Evolutionary conservation across 306 rosid species (phyloP).

Genomic region (Dryas octopetala): DNA sequence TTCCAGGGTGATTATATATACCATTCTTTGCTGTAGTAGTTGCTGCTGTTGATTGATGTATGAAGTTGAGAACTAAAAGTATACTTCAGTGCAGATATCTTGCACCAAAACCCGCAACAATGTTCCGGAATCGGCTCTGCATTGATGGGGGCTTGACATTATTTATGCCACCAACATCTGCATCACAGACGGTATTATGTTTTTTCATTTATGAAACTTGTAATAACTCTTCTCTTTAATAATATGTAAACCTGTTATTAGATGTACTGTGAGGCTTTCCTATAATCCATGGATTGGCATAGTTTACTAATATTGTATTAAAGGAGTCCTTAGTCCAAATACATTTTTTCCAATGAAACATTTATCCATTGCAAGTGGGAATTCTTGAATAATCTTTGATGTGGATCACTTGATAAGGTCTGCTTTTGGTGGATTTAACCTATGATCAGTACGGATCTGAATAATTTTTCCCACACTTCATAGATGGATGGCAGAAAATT

Average conservation of each 20-base stretch:
- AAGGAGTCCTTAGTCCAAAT: not conserved
- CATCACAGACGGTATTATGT: conserved; percentile 68
- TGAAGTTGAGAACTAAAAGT: conserved; percentile 6
- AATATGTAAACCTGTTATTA: conserved; percentile 5
- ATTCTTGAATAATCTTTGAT: too few species aligned
- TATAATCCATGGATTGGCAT: not conserved
- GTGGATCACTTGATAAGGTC: too few species aligned
- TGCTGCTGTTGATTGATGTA: conserved; percentile 17
- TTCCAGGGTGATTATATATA: conserved; percentile 78
- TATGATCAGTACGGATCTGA: not conserved
- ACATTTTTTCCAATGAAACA: not conserved
- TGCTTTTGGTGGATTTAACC: too few species aligned
- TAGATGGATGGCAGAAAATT: not conserved
- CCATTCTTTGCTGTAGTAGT: conserved; percentile 20
- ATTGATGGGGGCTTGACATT: conserved; percentile 93
- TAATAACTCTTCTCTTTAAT: not conserved
- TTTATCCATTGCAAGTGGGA: not conserved
- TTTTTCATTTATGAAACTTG: conserved; percentile 12
- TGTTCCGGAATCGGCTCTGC: conserved; percentile 83
- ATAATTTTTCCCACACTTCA: not conserved
- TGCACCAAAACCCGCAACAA: conserved; percentile 88
- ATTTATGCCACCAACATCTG: conserved; percentile 98
- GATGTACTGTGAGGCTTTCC: not conserved
- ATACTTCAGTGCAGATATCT: conserved; percentile 57
- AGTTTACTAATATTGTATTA: not conserved